Conservation (phyloP, 768 basidiomycete genomes). For the Tulasnella sp. region DNA sequence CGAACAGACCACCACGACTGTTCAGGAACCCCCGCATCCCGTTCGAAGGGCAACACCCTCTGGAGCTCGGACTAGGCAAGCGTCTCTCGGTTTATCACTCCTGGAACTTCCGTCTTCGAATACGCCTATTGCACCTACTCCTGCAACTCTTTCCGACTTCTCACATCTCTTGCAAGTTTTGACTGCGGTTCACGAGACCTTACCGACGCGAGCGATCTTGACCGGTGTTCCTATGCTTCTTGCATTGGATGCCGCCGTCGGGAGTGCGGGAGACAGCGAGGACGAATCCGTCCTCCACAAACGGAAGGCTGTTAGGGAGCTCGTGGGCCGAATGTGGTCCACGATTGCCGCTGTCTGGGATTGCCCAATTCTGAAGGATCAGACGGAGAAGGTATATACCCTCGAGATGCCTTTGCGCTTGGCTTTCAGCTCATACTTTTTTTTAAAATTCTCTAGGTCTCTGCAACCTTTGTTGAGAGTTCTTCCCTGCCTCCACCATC, state of each 20-base stretch:
- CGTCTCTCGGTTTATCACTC: constrained; percentile 28
- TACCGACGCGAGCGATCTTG: constrained; percentile 72
- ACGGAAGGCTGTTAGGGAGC: constrained; percentile 55
- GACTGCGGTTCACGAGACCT: constrained; percentile 58
- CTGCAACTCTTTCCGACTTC: constrained; percentile 72
- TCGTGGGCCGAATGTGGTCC: constrained; percentile 63
- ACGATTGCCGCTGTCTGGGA: constrained; percentile 70
- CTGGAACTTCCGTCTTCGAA: constrained; percentile 33
- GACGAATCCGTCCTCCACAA: constrained; percentile 46
- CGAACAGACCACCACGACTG: not conserved
- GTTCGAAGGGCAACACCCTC: not conserved
- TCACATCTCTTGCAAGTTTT: constrained; percentile 66
- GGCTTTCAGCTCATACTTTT: not conserved
- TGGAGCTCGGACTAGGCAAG: constrained; percentile 26
- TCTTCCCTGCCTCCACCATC: constrained; percentile 5
- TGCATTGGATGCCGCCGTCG: constrained; percentile 58
- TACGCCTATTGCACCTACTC: constrained; percentile 34
- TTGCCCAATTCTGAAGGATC: constrained; percentile 49
- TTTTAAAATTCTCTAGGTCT: not conserved
- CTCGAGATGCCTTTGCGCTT: not conserved
- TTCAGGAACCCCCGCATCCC: not conserved
- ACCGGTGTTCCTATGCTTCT: constrained; percentile 83
- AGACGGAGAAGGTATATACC: constrained; percentile 13
- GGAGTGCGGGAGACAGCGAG: constrained; percentile 42
- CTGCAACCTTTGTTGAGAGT: not conserved